Base-by-base conservation (phyloP, 2,329 filamentous ascomycete genomes). In the Botrytis pseudocinerea region DNA sequence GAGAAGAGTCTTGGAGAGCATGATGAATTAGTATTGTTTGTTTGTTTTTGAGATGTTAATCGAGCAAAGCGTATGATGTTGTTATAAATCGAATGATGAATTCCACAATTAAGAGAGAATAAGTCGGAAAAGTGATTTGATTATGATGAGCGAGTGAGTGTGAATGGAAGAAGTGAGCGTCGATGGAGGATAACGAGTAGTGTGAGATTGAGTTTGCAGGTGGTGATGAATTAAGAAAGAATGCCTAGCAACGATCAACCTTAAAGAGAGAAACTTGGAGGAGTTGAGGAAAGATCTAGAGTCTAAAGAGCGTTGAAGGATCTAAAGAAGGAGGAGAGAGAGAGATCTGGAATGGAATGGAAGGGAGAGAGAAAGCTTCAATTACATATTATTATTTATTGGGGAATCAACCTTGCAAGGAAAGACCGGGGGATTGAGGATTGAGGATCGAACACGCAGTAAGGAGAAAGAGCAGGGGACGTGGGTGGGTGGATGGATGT, bases 1-100 rank as follows among this genome's bases (percentile, higher is more conserved):
- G 46, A 79, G 64, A 61, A 80, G 62, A 65, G 70, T 72, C 62
- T 72, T 72, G 12, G 78, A 77, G 77, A 77, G 79, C 79, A 81
- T 81, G 64, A 57, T 68, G 64, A 35, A 28, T 22, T 22, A 68
- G 42, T 42, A 69, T 62, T 72, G 28, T 61, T 72, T 60, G 42
- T 28, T 51, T 54, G 32, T 18, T 61, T 61, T 71, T 64, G 69
- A 46, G 35, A 46, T 72, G 70, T 68, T n/a, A 46, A 38, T 42
- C 18, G 51, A 71, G 61, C 70, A 4, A 65, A 14, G 65, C 25
- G 60, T 44, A 54, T 48, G 46, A 48, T 70, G 32, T n/a, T 38
- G 42, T 60, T 38, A 35, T 60, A 63, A 54, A 4, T 51, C 32
- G 68, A 42, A 57, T 28, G 64, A 68, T 57, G 64, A 42, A 57